A percentile compares a stretch with the other conserved stretches of the same genome.
Evolutionary conservation across 305 asterid genomes (phyloP).

Genomic region (Fraxinus latifolia): DNA sequence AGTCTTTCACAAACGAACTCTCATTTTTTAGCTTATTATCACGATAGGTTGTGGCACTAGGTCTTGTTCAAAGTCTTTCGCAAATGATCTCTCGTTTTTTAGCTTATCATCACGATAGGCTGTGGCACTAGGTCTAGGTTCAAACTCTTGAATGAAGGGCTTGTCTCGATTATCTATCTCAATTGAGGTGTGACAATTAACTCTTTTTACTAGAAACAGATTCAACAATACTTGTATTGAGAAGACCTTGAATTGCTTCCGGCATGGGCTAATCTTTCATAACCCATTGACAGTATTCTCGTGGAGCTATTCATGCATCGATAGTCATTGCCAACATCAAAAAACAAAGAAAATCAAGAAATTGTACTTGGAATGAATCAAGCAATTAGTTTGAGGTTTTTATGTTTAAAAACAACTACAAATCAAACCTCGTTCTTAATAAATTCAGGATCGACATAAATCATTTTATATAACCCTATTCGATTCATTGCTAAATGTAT

Average conservation of each 20-base stretch:
- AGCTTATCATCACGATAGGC: not conserved
- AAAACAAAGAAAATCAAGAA: not conserved
- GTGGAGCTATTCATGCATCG: constrained; percentile 29
- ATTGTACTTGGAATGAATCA: not conserved
- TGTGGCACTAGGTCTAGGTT: constrained; percentile 1
- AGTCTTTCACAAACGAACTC: not conserved
- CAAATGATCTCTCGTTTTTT: not conserved
- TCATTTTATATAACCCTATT: not conserved
- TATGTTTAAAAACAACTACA: too few relatives aligned
- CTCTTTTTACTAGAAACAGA: too few relatives aligned
- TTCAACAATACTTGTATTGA: not conserved
- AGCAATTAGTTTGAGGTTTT: too few relatives aligned
- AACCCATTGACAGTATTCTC: constrained; percentile 24
- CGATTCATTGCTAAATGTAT: not conserved
- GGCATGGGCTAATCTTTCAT: constrained; percentile 23
- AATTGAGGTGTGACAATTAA: not conserved
- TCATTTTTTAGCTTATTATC: not conserved
- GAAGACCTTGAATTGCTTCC: constrained; percentile 17
- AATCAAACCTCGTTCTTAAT: too few relatives aligned
- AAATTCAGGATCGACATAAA: not conserved
- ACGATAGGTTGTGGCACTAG: constrained; percentile 3
- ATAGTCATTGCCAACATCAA: constrained; percentile 22
- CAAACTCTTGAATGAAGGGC: constrained; percentile 17
- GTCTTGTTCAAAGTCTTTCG: not conserved
- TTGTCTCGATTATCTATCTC: not conserved